phyloP scores from a whole-genome alignment of 441 rosid species.

The Raphanus hybrid region DNA sequence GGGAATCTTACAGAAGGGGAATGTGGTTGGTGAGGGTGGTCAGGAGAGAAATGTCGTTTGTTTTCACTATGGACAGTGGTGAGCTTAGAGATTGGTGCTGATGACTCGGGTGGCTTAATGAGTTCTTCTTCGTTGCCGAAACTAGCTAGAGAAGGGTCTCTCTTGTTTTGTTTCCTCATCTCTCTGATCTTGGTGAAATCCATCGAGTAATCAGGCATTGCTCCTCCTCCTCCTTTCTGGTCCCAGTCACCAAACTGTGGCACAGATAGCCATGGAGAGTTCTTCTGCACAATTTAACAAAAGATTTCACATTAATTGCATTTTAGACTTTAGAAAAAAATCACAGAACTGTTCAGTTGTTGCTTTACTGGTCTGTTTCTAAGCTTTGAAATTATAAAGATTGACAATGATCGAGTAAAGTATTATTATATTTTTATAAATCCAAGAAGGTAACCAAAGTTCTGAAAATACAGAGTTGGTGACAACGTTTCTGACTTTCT shows the following conservation, averaged over 20 bases:
- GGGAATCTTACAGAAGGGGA: conserved; percentile 62
- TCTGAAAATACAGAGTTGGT: conserved; percentile 7
- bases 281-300: conserved; percentile 51
- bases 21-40: conserved; percentile 48
- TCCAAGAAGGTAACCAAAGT: conserved; percentile 8
- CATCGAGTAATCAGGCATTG: conserved; percentile 81
- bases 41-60: conserved; percentile 22
- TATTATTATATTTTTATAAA: conserved; percentile 14
- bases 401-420: conserved; percentile 5
- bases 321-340: neutral
- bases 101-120: conserved; percentile 51
- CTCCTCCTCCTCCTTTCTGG: conserved; percentile 70
- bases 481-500: neutral
- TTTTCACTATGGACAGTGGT: conserved; percentile 42
- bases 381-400: conserved; percentile 14
- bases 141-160: conserved; percentile 87
- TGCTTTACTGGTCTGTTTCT: conserved; percentile 12
- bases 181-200: conserved; percentile 95
- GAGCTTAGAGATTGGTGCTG: conserved; percentile 32
- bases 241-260: conserved; percentile 99
- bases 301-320: neutral
- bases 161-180: conserved; percentile 94
- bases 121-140: conserved; percentile 89
- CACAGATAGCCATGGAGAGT: conserved; percentile 84
- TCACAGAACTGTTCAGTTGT: neutral